Base-by-base conservation (phyloP, 2,329 filamentous ascomycete species). In the Talaromyces sp. region DNA sequence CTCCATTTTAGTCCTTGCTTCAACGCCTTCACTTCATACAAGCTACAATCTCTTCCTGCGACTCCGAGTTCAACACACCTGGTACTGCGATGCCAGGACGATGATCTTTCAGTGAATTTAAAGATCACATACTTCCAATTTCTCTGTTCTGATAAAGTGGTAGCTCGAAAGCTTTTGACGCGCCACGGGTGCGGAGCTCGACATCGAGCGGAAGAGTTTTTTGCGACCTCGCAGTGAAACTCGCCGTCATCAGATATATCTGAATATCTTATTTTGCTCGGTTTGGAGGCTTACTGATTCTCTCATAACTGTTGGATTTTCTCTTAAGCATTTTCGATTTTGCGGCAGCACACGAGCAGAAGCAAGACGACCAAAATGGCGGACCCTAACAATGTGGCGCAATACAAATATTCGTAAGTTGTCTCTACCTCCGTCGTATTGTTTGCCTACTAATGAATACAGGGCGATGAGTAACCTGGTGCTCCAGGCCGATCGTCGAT, bases 401-500 rank as follows among this genome's bases (percentile, higher is more conserved):
- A 97, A 82, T 97, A 96, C 87, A 97, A 97, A 82, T 97, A 97
- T 87, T 93, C 93, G 88, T 65, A 62, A 54, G 64, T 59, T 31
- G n/a, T 43, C n/a, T 45, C 16, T 19, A 31, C 45, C 8, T 11
- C 7, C 14, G 8, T 27, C 19, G 2, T 33, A 27, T 16, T 45
- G 16, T 33, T n/a, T 62, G 27, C 14, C 19, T 54, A 14, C 64
- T 65, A 58, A 65, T 31, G 2, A 33, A 35, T 31, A 3, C 24
- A 65, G 64, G 64, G 93, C 92, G 79, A 98, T 99, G 95, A 99
- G 95, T 83, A 99, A 99, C 88, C 90, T 99, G 92, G 95, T 99
- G 77, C 92, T 99, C 87, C 95, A 99, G 91, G 93, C 93, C 83
- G 95, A 99, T 84, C 90, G 93, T 82, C 90, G 95, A 73, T 98